Conservation (phyloP, 768 basidiomycete genomes). For the Chlorophyllum brunneum region DNA sequence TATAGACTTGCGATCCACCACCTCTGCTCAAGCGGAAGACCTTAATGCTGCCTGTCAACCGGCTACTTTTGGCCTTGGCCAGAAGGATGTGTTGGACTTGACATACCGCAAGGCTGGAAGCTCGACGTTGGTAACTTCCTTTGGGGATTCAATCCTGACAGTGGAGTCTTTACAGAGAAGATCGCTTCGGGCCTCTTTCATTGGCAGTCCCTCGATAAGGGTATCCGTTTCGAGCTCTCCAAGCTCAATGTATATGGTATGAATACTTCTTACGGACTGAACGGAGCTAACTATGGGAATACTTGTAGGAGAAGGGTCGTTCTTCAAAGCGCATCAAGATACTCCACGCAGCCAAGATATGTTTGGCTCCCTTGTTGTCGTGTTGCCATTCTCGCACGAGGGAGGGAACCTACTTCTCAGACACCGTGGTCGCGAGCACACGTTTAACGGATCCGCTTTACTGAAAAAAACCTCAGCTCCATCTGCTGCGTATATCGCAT, state of each 20-base stretch:
- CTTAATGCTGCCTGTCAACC: not conserved
- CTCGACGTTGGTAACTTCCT: conserved; percentile 34
- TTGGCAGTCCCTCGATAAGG: conserved; percentile 14
- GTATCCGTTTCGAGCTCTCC: conserved; percentile 28
- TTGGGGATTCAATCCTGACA: conserved; percentile 24
- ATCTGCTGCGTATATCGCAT: conserved; percentile 28
- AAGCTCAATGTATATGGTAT: conserved; percentile 37
- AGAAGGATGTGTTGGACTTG: conserved; percentile 37
- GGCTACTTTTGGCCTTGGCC: conserved; percentile 17
- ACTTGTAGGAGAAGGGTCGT: conserved; percentile 22
- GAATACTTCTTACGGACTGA: too few species aligned
- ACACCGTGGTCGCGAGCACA: conserved; percentile 23
- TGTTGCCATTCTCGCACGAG: conserved; percentile 41
- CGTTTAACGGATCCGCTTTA: conserved; percentile 31
- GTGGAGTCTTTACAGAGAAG: conserved; percentile 18
- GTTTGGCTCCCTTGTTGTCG: conserved; percentile 50
- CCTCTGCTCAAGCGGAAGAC: not conserved
- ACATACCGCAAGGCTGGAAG: conserved; percentile 44
- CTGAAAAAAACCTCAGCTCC: not conserved
- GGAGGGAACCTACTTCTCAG: conserved; percentile 41
- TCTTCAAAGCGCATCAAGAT: conserved; percentile 50
- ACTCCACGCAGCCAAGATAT: conserved; percentile 40
- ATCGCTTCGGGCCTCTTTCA: conserved; percentile 20
- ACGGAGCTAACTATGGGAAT: too few species aligned
- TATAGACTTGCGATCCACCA: not conserved